Percentiles rank a stretch among this genome's conserved stretches.
Conservation (phyloP, 306 rosid species). For the Quercus variabilis region DNA sequence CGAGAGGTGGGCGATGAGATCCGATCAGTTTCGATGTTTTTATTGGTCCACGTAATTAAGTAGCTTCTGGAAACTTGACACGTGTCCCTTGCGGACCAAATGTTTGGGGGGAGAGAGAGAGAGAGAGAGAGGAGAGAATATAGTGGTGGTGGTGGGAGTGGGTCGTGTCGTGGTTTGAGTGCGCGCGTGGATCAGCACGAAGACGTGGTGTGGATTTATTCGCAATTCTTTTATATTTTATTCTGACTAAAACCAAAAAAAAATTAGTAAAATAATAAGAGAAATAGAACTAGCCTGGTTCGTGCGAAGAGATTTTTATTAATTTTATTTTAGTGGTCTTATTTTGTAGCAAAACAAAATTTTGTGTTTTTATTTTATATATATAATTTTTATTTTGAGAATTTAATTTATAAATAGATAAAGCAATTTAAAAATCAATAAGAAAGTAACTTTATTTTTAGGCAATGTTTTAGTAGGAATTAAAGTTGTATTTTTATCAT, state of each 20-base stretch:
- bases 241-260: background rate
- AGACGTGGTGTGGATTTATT: background rate
- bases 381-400: too few species aligned
- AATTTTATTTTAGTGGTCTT: too few species aligned
- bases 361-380: too few species aligned
- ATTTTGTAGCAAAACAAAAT: too few species aligned
- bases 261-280: background rate
- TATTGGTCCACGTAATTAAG: slow-evolving; percentile 42
- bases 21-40: slow-evolving; percentile 61
- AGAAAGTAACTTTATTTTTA: too few species aligned
- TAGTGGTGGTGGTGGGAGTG: too few species aligned
- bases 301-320: too few species aligned
- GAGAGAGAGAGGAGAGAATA: background rate
- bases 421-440: too few species aligned
- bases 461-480: accelerated
- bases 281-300: too few species aligned
- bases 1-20: slow-evolving; percentile 48
- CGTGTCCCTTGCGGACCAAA: slow-evolving; percentile 17
- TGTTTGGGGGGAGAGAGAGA: too few species aligned
- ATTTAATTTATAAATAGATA: too few species aligned
- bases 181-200: slow-evolving; percentile 7
- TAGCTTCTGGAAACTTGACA: slow-evolving; percentile 6
- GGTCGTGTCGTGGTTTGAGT: background rate
- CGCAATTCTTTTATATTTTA: background rate
- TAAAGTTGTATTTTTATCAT: accelerated